Evolutionary conservation across 768 basidiomycete genomes (phyloP).

Genomic region (Phlegmacium glaucopus): DNA sequence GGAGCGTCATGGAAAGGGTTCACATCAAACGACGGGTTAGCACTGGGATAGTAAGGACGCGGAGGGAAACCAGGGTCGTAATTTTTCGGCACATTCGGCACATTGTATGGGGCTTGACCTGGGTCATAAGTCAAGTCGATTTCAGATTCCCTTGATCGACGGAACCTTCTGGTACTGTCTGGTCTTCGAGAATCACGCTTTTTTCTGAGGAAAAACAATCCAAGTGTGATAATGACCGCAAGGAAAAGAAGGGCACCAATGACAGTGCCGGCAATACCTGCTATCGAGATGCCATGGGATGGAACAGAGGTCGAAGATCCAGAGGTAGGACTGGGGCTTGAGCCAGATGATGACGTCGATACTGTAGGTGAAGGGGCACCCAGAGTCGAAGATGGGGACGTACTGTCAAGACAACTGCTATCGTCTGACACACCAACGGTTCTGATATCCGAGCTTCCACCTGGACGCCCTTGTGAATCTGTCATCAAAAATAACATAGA

Average conservation of each 20-base stretch:
- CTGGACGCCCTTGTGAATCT: slow-evolving; percentile 46
- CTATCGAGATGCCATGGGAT: slow-evolving; percentile 30
- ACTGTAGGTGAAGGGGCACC: slow-evolving; percentile 20
- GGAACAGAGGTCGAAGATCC: slow-evolving; percentile 16
- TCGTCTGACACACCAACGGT: slow-evolving; percentile 46
- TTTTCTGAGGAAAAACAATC: slow-evolving; percentile 47
- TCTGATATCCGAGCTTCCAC: slow-evolving; percentile 57
- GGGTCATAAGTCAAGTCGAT: slow-evolving; percentile 40
- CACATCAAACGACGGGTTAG: slow-evolving; percentile 9
- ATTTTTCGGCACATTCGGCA: slow-evolving; percentile 4
- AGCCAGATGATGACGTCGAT: slow-evolving; percentile 19
- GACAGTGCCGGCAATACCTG: slow-evolving; percentile 49
- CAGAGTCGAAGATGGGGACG: slow-evolving; percentile 51
- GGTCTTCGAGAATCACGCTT: slow-evolving; percentile 17
- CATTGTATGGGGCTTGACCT: slow-evolving; percentile 11
- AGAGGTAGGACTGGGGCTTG: slow-evolving; percentile 20
- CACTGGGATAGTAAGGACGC: slow-evolving; percentile 24
- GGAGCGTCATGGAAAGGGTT: slow-evolving; percentile 28
- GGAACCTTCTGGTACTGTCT: slow-evolving; percentile 15
- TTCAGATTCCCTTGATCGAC: slow-evolving; percentile 30
- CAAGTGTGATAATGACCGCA: slow-evolving; percentile 48
- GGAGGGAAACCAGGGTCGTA: background rate
- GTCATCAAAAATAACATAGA: slow-evolving; percentile 54
- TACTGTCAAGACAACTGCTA: slow-evolving; percentile 45
- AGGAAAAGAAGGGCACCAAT: slow-evolving; percentile 52